Percentiles rank a stretch among this genome's conserved stretches.
These are phyloP conservation scores for Stevia rebaudiana DNA, from an alignment of 140 eudicot species.

Conservation along the genomic window DNA sequence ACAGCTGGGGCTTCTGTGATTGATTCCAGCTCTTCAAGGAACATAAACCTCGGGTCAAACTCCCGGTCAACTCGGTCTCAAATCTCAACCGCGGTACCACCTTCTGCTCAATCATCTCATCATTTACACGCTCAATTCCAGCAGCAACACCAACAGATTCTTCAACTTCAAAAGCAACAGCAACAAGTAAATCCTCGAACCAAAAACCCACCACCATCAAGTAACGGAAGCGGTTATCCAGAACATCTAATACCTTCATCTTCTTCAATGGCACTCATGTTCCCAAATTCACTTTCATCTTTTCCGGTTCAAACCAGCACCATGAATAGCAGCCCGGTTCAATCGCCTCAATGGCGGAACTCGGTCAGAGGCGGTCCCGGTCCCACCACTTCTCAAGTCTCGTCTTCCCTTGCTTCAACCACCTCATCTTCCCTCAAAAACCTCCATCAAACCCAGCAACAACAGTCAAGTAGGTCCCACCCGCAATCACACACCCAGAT, in stretches of 20 bases:
- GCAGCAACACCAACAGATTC: conserved; percentile 26
- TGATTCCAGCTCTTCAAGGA: conserved; percentile 55
- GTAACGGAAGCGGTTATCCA: conserved; percentile 45
- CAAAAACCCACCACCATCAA: conserved; percentile 45
- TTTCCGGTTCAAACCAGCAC: conserved; percentile 60
- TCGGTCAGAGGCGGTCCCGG: conserved; percentile 51
- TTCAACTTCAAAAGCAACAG: conserved; percentile 22
- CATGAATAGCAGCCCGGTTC: conserved; percentile 37
- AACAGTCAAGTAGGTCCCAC: conserved; percentile 39
- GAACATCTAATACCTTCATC: conserved; percentile 59
- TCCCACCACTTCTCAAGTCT: conserved; percentile 50
- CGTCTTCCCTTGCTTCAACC: conserved; percentile 42
- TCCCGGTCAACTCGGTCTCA: conserved; percentile 44
- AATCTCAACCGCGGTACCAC: conserved; percentile 23
- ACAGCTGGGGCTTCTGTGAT: conserved; percentile 38
- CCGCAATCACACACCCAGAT: conserved; percentile 59
- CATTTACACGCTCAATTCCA: conserved; percentile 42
- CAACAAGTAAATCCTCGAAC: conserved; percentile 30
- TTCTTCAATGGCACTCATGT: conserved; percentile 48
- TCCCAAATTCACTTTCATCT: conserved; percentile 44
- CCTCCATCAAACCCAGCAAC: conserved; percentile 47
- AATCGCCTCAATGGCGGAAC: conserved; percentile 84
- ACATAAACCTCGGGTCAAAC: conserved; percentile 41
- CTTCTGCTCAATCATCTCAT: conserved; percentile 41
- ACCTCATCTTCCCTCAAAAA: conserved; percentile 48